Evolutionary conservation across 2,329 filamentous ascomycete species (phyloP).

Genomic region (Ascochyta viciae-villosae): DNA sequence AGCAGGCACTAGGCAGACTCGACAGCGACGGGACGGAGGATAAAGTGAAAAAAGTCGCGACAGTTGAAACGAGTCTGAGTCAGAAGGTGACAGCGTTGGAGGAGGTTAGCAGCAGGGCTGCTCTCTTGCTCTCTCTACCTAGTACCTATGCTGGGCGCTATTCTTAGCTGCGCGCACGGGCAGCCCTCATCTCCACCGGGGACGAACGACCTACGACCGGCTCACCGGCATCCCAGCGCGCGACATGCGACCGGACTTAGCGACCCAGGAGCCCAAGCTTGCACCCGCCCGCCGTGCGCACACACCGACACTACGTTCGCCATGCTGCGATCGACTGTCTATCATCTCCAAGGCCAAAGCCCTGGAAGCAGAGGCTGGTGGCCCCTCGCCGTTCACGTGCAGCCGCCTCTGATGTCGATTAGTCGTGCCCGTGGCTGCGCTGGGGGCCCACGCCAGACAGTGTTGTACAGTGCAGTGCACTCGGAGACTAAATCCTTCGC

Average conservation of each 20-base stretch:
- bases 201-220: too few relatives aligned
- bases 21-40: constrained; percentile 11
- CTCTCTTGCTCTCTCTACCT: neutral
- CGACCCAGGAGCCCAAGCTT: constrained; percentile 15
- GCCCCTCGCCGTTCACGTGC: constrained; percentile 27
- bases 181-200: neutral
- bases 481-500: constrained; percentile 16
- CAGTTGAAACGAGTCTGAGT: constrained; percentile 18
- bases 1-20: constrained; percentile 5
- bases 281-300: constrained; percentile 8
- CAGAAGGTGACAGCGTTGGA: constrained; percentile 10
- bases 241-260: constrained; percentile 12
- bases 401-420: constrained; percentile 32
- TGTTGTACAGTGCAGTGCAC: neutral
- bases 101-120: constrained; percentile 19
- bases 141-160: constrained; percentile 1
- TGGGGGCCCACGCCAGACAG: constrained; percentile 10
- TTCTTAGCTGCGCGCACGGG: constrained; percentile 14
- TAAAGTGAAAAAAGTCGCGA: constrained; percentile 11
- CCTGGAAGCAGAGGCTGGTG: constrained; percentile 22
- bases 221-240: too few relatives aligned
- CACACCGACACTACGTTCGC: constrained; percentile 24
- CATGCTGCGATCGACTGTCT: constrained; percentile 34
- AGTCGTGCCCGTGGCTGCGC: constrained; percentile 19
- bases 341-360: constrained; percentile 33